Evolutionary conservation across 768 basidiomycete species (phyloP), one percentile per base, ranked within the genome.

Genomic region (Mycena crocata): DNA sequence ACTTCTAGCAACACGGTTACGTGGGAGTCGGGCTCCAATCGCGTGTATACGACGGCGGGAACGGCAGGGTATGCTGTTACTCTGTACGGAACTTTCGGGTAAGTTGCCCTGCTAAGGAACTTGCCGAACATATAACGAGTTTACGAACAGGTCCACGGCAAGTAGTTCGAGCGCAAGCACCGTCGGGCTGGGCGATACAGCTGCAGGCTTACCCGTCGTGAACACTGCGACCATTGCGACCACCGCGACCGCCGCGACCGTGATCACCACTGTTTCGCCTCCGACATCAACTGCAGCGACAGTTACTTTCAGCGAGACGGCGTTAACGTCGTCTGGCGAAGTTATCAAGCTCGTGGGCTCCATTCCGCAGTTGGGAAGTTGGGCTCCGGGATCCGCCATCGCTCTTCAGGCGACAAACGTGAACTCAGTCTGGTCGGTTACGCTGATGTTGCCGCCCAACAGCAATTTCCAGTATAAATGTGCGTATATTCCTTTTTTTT

Each of bases 391-490:
- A 26, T n/a, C 42, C 7, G 57, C 44, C 26, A 9, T 58, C 37
- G 23, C 57, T 13, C 57, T 58, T 19, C 15, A 32, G 13, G 30
- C 35, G 32, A 5, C 44, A 21, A 37, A 45, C 32, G 6, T 24
- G 24, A 51, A 30, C 40, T 24, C 26, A 1, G 26, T 40, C 32
- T 65, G 64, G 64, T 48, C 17, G n/a, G 10, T 58, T 30, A 65
- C 56, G 13, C 15, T 50, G 55, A 42, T 15, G 6, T 30, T 65
- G 10, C 56, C 64, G 12, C 48, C 57, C 9, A 39, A 24, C 14
- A 58, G 49, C 15, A 32, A 50, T 24, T 58, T 65, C 26, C 56
- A 65, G 57, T 65, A 51, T 31, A 65, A 65, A 58, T 58, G 64
- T 58, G 39, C 26, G 57, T 44, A n/a, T n/a, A 52, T 17, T 46